These are phyloP conservation scores for Kodamaea restingae DNA, from an alignment of 805 yeast species.

Conservation along the genomic window DNA sequence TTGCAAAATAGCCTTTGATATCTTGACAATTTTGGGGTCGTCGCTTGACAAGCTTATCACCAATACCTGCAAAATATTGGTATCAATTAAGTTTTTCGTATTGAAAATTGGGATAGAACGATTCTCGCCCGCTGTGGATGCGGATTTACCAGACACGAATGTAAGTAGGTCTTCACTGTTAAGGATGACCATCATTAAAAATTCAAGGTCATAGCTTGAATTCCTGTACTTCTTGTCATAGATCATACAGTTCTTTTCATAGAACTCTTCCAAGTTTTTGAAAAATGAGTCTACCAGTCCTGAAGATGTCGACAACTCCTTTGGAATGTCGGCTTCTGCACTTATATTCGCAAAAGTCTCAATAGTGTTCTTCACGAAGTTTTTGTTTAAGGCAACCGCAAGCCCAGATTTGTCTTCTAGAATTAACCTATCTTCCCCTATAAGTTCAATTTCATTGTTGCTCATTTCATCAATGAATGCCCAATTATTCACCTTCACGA, in stretches of 20 bases:
- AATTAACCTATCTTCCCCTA: conserved; percentile 46
- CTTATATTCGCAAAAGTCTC: conserved; percentile 13
- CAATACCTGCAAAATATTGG: conserved; percentile 50
- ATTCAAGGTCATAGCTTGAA: conserved; percentile 63
- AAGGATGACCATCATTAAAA: conserved; percentile 55
- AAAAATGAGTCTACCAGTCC: conserved; percentile 8
- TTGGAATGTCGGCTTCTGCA: conserved; percentile 5
- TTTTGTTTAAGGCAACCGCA: conserved; percentile 49
- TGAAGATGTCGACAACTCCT: conserved; percentile 3
- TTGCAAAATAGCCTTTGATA: conserved; percentile 42
- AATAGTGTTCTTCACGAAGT: conserved; percentile 47
- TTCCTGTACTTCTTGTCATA: conserved; percentile 21
- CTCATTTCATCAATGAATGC: conserved; percentile 47
- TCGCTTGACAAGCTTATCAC: conserved; percentile 44
- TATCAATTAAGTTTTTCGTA: conserved; percentile 53
- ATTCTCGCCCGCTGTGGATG: conserved; percentile 19
- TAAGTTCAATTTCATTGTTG: conserved; percentile 42
- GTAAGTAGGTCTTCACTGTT: conserved; percentile 63
- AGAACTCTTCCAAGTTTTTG: conserved; percentile 26
- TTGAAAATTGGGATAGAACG: conserved; percentile 35
- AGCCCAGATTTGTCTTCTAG: conserved; percentile 42
- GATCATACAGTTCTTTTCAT: conserved; percentile 15
- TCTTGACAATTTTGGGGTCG: conserved; percentile 20
- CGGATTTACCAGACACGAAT: conserved; percentile 14
- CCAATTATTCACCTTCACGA: conserved; percentile 61